phyloP scores from a whole-genome alignment of 805 yeast genomes.

The Cephaloascus fragrans region DNA sequence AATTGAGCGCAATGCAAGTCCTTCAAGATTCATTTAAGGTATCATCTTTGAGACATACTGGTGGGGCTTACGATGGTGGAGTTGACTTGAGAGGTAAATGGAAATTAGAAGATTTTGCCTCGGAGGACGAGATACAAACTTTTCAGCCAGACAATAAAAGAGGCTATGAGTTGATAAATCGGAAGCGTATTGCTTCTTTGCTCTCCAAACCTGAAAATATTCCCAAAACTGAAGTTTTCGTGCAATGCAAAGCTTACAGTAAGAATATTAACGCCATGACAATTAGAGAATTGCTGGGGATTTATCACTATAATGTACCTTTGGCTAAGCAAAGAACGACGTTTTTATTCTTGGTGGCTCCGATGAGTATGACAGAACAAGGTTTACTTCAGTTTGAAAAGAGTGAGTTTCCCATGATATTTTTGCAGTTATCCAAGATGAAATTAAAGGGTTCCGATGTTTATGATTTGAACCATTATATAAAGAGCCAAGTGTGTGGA shows the following conservation, averaged over 20 bases:
- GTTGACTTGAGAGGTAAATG: slow-evolving; percentile 46
- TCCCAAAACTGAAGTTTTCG: slow-evolving; percentile 29
- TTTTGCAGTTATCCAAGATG: slow-evolving; percentile 27
- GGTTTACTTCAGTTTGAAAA: slow-evolving; percentile 35
- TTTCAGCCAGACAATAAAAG: slow-evolving; percentile 1
- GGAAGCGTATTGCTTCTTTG: too few species aligned
- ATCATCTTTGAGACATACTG: slow-evolving; percentile 29
- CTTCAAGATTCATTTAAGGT: slow-evolving; percentile 28
- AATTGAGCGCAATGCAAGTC: slow-evolving; percentile 29
- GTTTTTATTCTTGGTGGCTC: slow-evolving; percentile 35
- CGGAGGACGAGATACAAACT: slow-evolving; percentile 5
- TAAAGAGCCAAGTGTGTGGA: slow-evolving; percentile 21
- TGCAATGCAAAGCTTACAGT: slow-evolving; percentile 46
- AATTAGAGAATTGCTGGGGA: slow-evolving; percentile 46
- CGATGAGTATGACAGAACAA: slow-evolving; percentile 35
- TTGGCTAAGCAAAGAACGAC: slow-evolving; percentile 7
- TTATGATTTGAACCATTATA: slow-evolving; percentile 26
- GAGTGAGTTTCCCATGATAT: slow-evolving; percentile 35
- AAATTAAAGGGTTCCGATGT: slow-evolving; percentile 11
- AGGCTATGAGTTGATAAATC: not conserved
- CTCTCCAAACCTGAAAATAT: slow-evolving; percentile 3
- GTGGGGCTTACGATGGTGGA: slow-evolving; percentile 51
- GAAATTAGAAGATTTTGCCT: slow-evolving; percentile 21
- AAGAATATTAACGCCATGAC: slow-evolving; percentile 33
- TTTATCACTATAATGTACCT: slow-evolving; percentile 26